These are phyloP conservation scores for Trichoderma aggressivum DNA, from an alignment of 2,329 filamentous ascomycete genomes.

Conservation along the genomic window DNA sequence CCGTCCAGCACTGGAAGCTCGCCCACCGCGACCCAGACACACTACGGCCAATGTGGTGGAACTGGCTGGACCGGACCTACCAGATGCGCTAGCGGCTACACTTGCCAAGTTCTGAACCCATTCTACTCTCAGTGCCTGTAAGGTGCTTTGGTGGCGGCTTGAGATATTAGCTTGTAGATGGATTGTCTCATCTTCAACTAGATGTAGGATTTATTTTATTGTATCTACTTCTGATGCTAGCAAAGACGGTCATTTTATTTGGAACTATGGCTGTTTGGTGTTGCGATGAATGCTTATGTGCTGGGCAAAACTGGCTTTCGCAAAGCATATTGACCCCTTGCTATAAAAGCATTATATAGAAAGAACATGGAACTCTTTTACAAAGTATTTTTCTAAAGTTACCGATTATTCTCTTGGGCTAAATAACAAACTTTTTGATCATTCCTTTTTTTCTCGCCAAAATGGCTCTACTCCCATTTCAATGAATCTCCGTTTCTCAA, in stretches of 20 bases:
- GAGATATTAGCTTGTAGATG: neutral
- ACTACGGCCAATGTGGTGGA: slow-evolving; percentile 40
- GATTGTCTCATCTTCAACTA: neutral
- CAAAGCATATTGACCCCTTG: neutral
- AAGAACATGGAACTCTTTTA: neutral
- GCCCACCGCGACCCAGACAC: slow-evolving; percentile 18
- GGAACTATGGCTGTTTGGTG: neutral
- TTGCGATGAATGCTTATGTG: neutral
- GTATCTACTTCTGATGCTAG: neutral
- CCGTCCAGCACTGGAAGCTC: neutral
- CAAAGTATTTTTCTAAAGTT: neutral
- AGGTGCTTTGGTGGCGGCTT: neutral
- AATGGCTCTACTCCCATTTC: neutral
- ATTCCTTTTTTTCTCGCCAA: neutral
- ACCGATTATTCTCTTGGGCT: neutral
- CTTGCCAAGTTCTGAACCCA: slow-evolving; percentile 37
- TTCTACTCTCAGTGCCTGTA: slow-evolving; percentile 43
- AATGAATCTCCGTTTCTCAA: neutral
- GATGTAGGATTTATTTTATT: neutral
- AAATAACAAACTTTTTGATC: neutral
- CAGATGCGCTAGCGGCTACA: slow-evolving; percentile 34
- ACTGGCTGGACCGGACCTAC: slow-evolving; percentile 35
- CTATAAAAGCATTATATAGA: neutral
- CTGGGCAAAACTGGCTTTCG: neutral
- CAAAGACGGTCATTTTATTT: neutral